A percentile compares a stretch with the other conserved stretches of the same genome.
These are phyloP conservation scores for Pseudopithomyces maydicus DNA, from an alignment of 2,329 filamentous ascomycete genomes.

Conservation along the genomic window DNA sequence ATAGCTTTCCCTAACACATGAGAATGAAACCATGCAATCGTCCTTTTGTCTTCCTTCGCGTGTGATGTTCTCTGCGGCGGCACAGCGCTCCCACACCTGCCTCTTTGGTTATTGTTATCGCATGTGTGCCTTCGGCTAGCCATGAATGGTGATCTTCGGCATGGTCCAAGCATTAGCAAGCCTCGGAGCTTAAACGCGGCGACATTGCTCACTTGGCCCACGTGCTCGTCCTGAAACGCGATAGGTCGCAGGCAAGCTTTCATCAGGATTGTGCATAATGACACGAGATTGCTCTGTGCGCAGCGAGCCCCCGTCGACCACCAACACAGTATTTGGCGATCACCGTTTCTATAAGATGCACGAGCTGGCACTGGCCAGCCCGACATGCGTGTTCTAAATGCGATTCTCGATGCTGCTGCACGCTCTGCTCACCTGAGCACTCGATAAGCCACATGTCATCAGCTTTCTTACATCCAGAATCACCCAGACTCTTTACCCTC, in stretches of 20 bases:
- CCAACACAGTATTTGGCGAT: no score
- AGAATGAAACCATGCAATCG: not conserved
- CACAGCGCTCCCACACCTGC: not conserved
- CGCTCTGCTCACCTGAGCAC: no score
- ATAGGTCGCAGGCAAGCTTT: not conserved
- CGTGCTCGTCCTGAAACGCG: not conserved
- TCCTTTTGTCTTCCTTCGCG: not conserved
- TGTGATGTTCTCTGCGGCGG: not conserved
- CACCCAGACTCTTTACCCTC: no score
- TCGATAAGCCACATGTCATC: no score
- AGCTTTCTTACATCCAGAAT: no score
- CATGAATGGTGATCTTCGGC: not conserved
- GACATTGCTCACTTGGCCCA: not conserved
- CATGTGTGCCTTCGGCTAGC: not conserved
- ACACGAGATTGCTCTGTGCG: no score
- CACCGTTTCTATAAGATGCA: no score
- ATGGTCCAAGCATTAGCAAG: not conserved
- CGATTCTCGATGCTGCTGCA: no score
- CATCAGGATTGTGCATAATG: not conserved
- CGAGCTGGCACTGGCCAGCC: no score
- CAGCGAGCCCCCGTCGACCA: no score
- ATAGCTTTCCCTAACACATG: constrained; percentile 1
- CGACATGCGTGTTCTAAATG: no score
- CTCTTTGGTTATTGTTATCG: not conserved
- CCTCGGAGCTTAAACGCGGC: not conserved